Base-by-base conservation (phyloP, 768 basidiomycete genomes). In the Chlorophyllum brunneum region DNA sequence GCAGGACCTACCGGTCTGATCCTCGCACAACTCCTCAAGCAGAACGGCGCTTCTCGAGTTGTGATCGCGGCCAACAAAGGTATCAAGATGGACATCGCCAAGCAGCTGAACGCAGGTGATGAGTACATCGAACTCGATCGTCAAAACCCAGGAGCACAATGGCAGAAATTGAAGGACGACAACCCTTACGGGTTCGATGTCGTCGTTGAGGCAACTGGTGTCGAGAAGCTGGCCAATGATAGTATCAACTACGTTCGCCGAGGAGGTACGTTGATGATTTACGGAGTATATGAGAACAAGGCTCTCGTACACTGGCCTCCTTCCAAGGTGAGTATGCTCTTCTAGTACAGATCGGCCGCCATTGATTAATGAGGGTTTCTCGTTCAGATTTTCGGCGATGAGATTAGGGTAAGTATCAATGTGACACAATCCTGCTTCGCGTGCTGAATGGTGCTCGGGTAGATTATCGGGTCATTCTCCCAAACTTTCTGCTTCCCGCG, bases 1-100 rank as follows among this genome's bases (percentile, higher is more conserved):
- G 88, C 92, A n/a, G 92, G 92, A 10, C 92, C 92, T 0, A 95
- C 92, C 0, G 77, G 92, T n/a, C 78, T 95, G 30, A 90, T 94
- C 56, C 80, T 95, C 39, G 85, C 92, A 0, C 92, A 95, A 65
- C 75, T 95, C 20, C 74, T 95, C 54, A 92, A 91, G 68, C 74
- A 89, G 37, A 94, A 93, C 64, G 92, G 92, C 38, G 92, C 92
- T 13, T 71, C 79, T 20, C 79, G 79, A 54, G 80, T 94, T 51
- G 88, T 89, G 47, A 83, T 95, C 52, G 92, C 91, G 1, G 88
- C 88, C 26, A 92, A 93, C 70, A 89, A 91, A 66, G 92, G 92
- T 36, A 79, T 92, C 63, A 95, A 95, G 77, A 92, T 87, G 79
- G 81, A 92, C 48, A 82, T 93, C 50, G 93, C 92, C 10, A 82